Base-by-base conservation (phyloP, 306 rosid species). In the Cercis canadensis region DNA sequence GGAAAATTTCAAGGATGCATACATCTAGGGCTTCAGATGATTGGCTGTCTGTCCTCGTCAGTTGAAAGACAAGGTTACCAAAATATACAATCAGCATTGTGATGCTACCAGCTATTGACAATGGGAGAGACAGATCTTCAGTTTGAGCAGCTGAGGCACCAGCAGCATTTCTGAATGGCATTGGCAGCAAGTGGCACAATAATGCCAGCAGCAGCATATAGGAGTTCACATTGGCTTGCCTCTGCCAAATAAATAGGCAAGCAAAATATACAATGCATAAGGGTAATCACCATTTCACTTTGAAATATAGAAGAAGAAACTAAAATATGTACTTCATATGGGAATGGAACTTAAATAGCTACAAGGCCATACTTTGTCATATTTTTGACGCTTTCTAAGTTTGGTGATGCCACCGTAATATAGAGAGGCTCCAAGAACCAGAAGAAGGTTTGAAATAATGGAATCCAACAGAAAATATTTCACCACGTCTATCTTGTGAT, bases 401-500 rank as follows among this genome's bases (percentile, higher is more conserved):
- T 91, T 89, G 5, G 80, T 83, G 67, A 94, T 68, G 69, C 99
- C 99, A 63, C 97, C 99, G 60, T 95, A 84, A 8, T 89, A 79
- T 29, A 94, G 90, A 72, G 99, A 94, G 43, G 96, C 91, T 24
- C 97, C 97, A 67, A 94, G 92, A 32, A 94, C 99, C 5, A 94
- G 81, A 44, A 94, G 97, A 65, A 94, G 96, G 76, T 94, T 94
- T 37, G 99, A 94, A 72, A 94, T 97, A 36, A 94, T 59, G 29
- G 99, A 94, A 53, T 97, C 99, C 74, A 94, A 60, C 6, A 94
- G 99, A 43, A 97, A 90, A 67, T 83, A 89, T 82, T 94, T 94
- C 31, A 94, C 96, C 61, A 94, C 88, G 7, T 73, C 88, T 67
- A 94, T 72, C 72, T 94, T 87, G 39, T 56, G 40, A 18, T 44